phyloP scores from a whole-genome alignment of 2,329 filamentous ascomycete species.

The Cryphonectria japonica region DNA sequence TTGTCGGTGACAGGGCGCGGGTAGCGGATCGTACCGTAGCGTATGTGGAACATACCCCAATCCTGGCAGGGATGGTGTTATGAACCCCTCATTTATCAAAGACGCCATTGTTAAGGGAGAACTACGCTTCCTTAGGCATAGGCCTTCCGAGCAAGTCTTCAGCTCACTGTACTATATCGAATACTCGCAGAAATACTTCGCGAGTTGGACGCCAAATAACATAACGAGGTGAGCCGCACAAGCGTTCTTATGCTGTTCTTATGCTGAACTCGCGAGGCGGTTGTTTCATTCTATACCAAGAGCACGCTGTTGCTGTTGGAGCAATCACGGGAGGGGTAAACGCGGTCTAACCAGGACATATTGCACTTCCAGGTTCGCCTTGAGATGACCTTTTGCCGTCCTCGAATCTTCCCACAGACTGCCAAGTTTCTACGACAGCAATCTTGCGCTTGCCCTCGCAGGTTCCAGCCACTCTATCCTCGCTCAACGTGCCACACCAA shows the following conservation, averaged over 20 bases:
- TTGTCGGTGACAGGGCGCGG: too few species aligned
- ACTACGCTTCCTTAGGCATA: not conserved
- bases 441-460: not conserved
- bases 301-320: not conserved
- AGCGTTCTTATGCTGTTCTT: too few species aligned
- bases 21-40: not conserved
- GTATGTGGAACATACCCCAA: not conserved
- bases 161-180: not conserved
- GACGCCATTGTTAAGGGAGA: not conserved
- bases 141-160: not conserved
- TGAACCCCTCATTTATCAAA: not conserved
- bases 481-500: not conserved
- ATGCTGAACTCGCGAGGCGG: not conserved
- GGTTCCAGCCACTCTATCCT: not conserved
- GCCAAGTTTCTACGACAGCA: not conserved
- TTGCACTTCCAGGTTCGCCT: not conserved
- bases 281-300: too few species aligned
- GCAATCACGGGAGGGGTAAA: not conserved
- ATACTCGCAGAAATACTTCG: not conserved
- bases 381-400: slow-evolving; percentile 3
- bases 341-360: not conserved
- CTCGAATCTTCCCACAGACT: slow-evolving; percentile 2
- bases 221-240: not conserved
- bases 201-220: not conserved
- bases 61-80: not conserved